phyloP scores from a whole-genome alignment of 148 eudicot genomes.

The Fagopyrum homotropicum region DNA sequence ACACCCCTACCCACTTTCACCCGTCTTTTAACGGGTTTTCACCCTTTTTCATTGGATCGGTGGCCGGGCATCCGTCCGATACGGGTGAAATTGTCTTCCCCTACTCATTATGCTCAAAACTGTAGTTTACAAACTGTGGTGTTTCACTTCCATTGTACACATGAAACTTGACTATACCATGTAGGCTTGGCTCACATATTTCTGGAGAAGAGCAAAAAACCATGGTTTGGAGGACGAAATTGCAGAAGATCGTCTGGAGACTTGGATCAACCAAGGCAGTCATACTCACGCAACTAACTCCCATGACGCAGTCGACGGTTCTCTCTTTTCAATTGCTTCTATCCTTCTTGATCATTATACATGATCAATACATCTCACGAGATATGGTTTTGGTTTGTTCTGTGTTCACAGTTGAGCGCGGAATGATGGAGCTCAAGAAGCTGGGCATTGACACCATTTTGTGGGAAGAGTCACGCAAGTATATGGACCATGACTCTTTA shows the following conservation, averaged over 20 bases:
- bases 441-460: slow-evolving; percentile 64
- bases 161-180: background rate
- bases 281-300: slow-evolving; percentile 32
- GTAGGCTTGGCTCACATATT: slow-evolving; percentile 80
- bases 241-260: slow-evolving; percentile 61
- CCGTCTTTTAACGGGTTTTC: too few relatives aligned
- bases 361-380: background rate
- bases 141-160: background rate
- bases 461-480: slow-evolving; percentile 67
- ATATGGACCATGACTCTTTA: slow-evolving; percentile 38
- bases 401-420: slow-evolving; percentile 53
- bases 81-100: too few relatives aligned
- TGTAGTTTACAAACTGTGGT: background rate
- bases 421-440: slow-evolving; percentile 76
- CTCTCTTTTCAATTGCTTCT: background rate
- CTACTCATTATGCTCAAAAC: background rate
- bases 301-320: slow-evolving; percentile 84
- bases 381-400: background rate
- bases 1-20: too few relatives aligned
- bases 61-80: too few relatives aligned
- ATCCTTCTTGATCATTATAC: background rate
- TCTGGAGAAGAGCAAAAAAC: slow-evolving; percentile 81
- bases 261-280: slow-evolving; percentile 48
- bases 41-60: too few relatives aligned
- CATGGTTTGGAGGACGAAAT: slow-evolving; percentile 65